A percentile compares a stretch with the other conserved stretches of the same genome.
phyloP scores from a whole-genome alignment of 441 rosid genomes.

The Hura crepitans region DNA sequence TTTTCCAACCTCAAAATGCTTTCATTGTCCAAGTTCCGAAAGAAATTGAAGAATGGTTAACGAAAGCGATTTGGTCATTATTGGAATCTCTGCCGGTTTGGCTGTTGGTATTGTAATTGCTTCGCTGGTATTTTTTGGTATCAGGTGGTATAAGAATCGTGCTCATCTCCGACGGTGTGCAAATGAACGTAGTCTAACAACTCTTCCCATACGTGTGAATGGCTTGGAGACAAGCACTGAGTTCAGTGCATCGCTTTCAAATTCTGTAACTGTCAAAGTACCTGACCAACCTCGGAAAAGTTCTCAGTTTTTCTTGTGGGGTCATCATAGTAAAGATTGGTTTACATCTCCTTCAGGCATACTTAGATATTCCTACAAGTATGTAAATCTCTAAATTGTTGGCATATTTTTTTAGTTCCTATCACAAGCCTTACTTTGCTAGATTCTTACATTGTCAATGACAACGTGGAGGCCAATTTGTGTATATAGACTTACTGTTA shows the following conservation, averaged over 20 bases:
- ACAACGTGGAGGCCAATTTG: neutral
- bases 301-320: slow-evolving; percentile 50
- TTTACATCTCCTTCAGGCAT: slow-evolving; percentile 71
- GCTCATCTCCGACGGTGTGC: slow-evolving; percentile 43
- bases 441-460: slow-evolving; percentile 3
- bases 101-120: slow-evolving; percentile 79
- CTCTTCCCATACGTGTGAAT: slow-evolving; percentile 68
- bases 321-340: slow-evolving; percentile 56
- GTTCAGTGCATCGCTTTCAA: slow-evolving; percentile 54
- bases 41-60: slow-evolving; percentile 50
- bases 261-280: slow-evolving; percentile 32
- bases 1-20: slow-evolving; percentile 45
- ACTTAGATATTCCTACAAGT: slow-evolving; percentile 77
- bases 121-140: slow-evolving; percentile 42
- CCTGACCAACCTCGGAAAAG: slow-evolving; percentile 37
- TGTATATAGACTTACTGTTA: neutral
- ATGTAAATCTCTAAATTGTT: slow-evolving; percentile 25
- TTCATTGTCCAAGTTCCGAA: slow-evolving; percentile 28
- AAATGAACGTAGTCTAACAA: slow-evolving; percentile 51
- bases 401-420: neutral
- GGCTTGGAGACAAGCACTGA: slow-evolving; percentile 67
- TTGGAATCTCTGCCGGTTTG: slow-evolving; percentile 70
- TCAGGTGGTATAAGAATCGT: slow-evolving; percentile 62
- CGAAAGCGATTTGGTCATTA: slow-evolving; percentile 45
- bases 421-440: neutral